Evolutionary conservation across 805 yeast genomes (phyloP), one percentile per base, ranked within the genome.

Genomic region (Zygotorulaspora chibaensis): DNA sequence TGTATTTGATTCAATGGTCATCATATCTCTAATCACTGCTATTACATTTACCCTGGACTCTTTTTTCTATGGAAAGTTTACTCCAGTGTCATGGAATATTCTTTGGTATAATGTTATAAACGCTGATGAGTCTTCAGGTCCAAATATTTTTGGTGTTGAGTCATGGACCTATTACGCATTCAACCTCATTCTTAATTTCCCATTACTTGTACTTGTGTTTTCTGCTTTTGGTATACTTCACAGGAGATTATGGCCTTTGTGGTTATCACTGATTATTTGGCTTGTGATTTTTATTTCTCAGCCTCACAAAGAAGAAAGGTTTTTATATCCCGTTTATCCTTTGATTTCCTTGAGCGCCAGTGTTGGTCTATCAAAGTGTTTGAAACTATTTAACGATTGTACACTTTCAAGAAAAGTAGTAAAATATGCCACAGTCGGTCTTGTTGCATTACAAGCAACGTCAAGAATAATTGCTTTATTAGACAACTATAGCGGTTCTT

Each of bases 241-340:
- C 35, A 36, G 47, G 37, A 51, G 52, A 31, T 26, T 60, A 40
- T 61, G 63, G 56, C 66, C 68, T 2, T 46, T 63, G n/a, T 55
- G 72, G 13, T 46, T 69, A 0, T 90, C 93, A 1, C 55, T 85
- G 20, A 40, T 75, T 2, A 31, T 85, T 0, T 91, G 97, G 97
- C 58, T 74, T 12, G 66, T 63, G 0, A 74, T 88, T 3, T 87
- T 91, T 59, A 71, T 73, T 49, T 49, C 68, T 4, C 96, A 89
- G 58, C 93, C 96, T 3, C 97, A 90, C 62, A 90, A 90, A 62
- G 97, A 90, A 61, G 98, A 91, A 63, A 73, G 97, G 50, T 91
- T 91, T 61, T 63, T 91, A 53, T 91, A 88, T 57, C 96, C 96
- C 12, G 73, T 87, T 0, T 91, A 90, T 61, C 84, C 89, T 10